Conservation (phyloP, 1,284 basidiomycete genomes). For the Trichosporon sp. region DNA sequence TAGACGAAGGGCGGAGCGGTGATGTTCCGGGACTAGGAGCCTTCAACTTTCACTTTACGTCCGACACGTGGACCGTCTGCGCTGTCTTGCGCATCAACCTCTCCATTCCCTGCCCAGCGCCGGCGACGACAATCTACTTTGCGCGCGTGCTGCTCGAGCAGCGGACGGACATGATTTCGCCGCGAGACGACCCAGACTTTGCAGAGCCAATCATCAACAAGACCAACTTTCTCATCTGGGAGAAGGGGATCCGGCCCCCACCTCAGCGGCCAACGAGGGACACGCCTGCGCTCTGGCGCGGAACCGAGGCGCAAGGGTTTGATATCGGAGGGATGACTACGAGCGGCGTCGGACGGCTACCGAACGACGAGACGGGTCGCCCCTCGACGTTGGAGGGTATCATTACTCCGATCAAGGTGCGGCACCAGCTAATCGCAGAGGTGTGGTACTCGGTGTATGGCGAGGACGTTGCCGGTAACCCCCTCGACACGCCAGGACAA, state of each 20-base stretch:
- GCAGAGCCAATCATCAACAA: conserved; percentile 26
- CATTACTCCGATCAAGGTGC: conserved; percentile 46
- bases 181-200: conserved; percentile 37
- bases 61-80: conserved; percentile 43
- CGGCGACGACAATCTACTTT: conserved; percentile 41
- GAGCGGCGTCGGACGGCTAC: conserved; percentile 38
- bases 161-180: conserved; percentile 39
- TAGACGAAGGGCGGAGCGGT: conserved; percentile 31
- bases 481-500: conserved; percentile 16
- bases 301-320: conserved; percentile 28
- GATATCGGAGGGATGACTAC: conserved; percentile 27
- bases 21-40: conserved; percentile 25
- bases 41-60: conserved; percentile 25
- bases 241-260: conserved; percentile 31
- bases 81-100: conserved; percentile 37
- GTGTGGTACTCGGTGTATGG: conserved; percentile 47
- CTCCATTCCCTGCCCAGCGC: conserved; percentile 32
- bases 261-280: conserved; percentile 25
- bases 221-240: conserved; percentile 32
- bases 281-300: conserved; percentile 42
- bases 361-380: conserved; percentile 43
- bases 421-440: conserved; percentile 44
- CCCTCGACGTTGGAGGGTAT: conserved; percentile 45
- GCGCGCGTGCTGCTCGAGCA: conserved; percentile 41
- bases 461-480: conserved; percentile 35